phyloP scores from a whole-genome alignment of 2,329 filamentous ascomycete genomes.

The Colletotrichum limetticola region DNA sequence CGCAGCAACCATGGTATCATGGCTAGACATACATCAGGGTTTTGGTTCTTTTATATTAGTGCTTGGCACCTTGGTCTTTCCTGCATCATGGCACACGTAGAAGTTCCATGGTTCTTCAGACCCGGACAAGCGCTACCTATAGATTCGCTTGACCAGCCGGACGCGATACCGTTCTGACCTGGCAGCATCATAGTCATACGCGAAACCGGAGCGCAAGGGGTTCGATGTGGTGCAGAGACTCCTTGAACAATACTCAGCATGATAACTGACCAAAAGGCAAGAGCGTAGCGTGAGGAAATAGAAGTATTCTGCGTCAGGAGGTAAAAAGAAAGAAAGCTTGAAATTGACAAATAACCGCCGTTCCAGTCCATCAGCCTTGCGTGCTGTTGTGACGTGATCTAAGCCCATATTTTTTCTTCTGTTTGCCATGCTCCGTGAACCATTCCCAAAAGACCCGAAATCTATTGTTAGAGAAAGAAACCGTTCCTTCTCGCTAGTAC shows the following conservation, averaged over 20 bases:
- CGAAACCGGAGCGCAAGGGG: background rate
- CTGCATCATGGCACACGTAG: background rate
- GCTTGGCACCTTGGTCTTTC: background rate
- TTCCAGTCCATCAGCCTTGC: constrained; percentile 26
- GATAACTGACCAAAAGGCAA: background rate
- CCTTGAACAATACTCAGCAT: background rate
- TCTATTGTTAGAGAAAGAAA: constrained; percentile 28
- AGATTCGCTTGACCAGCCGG: background rate
- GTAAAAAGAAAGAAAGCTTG: constrained; percentile 11
- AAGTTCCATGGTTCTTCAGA: background rate
- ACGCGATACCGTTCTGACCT: background rate
- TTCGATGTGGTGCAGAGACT: background rate
- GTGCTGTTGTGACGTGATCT: constrained; percentile 29
- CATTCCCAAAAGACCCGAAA: constrained; percentile 17
- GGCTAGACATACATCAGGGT: background rate
- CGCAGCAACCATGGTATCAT: background rate
- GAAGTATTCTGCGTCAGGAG: background rate
- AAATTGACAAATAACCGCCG: constrained; percentile 30
- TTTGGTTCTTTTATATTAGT: background rate
- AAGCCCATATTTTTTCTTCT: constrained; percentile 30
- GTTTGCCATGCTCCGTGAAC: constrained; percentile 29
- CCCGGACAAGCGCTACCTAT: background rate
- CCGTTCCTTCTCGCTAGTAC: background rate
- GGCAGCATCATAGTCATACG: background rate
- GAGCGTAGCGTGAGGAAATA: background rate